Conservation (phyloP, 2,329 filamentous ascomycete genomes). For the Fusarium ambrosium region DNA sequence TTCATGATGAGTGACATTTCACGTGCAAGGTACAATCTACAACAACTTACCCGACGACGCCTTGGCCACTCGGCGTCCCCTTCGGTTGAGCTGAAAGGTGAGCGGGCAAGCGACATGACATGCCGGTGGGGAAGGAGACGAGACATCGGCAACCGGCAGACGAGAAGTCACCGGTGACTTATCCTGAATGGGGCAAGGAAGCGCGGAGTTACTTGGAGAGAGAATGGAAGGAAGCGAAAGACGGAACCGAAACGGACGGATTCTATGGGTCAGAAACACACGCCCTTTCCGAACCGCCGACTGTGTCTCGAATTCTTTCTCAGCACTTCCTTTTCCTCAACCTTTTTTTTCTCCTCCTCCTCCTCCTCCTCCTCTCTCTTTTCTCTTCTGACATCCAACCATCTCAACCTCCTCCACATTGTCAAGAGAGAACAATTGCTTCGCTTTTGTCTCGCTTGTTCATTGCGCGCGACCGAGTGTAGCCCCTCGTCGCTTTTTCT, state of each 20-base stretch:
- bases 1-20: neutral
- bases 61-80: constrained; percentile 11
- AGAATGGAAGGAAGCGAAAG: constrained; percentile 15
- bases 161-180: constrained; percentile 31
- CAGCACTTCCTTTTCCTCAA: constrained; percentile 27
- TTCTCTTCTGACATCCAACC: constrained; percentile 2
- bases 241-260: constrained; percentile 42
- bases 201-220: constrained; percentile 28
- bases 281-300: constrained; percentile 44
- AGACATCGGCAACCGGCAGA: constrained; percentile 16
- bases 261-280: constrained; percentile 42
- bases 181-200: constrained; percentile 27
- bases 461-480: constrained; percentile 24
- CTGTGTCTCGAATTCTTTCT: constrained; percentile 17
- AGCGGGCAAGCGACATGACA: constrained; percentile 3
- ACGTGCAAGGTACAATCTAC: constrained; percentile 16
- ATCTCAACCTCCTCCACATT: neutral
- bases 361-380: constrained; percentile 5
- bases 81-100: constrained; percentile 7
- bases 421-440: constrained; percentile 30
- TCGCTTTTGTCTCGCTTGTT: constrained; percentile 31
- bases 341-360: constrained; percentile 22
- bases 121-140: constrained; percentile 9
- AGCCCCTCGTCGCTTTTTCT: constrained; percentile 32
- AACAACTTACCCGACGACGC: neutral